Evolutionary conservation across 2,329 filamentous ascomycete species (phyloP).

Genomic region (Emmonsiellopsis sp.): DNA sequence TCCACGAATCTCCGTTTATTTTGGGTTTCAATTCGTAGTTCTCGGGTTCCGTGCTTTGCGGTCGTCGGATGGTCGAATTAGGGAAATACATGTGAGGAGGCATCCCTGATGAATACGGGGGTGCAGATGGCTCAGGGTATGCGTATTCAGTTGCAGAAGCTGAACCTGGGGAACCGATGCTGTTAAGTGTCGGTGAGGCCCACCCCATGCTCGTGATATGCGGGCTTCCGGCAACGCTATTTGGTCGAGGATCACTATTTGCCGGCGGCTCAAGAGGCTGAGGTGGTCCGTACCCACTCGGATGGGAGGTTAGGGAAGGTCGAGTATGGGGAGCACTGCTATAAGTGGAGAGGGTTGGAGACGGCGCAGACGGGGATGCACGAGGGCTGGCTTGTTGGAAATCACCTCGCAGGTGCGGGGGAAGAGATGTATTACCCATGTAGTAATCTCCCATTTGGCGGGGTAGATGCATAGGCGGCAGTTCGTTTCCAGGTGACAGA

Average conservation of each 20-base stretch:
- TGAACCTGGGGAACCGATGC: constrained; percentile 60
- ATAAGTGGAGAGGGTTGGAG: constrained; percentile 55
- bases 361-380: constrained; percentile 52
- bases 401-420: constrained; percentile 70
- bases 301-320: constrained; percentile 71
- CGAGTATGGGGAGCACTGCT: constrained; percentile 40
- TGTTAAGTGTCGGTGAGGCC: constrained; percentile 72
- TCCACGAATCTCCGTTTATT: constrained; percentile 27
- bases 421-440: constrained; percentile 68
- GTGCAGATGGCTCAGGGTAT: constrained; percentile 63
- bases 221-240: constrained; percentile 72
- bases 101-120: constrained; percentile 35
- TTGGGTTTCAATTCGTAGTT: constrained; percentile 53
- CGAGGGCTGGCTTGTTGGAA: constrained; percentile 61
- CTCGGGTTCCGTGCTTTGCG: constrained; percentile 65
- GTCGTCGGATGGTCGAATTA: constrained; percentile 58
- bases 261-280: constrained; percentile 73
- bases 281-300: constrained; percentile 69
- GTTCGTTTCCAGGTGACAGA: constrained; percentile 67
- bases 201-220: constrained; percentile 75
- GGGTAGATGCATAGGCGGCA: constrained; percentile 61
- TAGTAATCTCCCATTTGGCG: constrained; percentile 65
- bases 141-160: constrained; percentile 60
- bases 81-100: constrained; percentile 63
- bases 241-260: constrained; percentile 64